phyloP scores from a whole-genome alignment of 495 filamentous ascomycete species.

The Aspergillus biplanus region DNA sequence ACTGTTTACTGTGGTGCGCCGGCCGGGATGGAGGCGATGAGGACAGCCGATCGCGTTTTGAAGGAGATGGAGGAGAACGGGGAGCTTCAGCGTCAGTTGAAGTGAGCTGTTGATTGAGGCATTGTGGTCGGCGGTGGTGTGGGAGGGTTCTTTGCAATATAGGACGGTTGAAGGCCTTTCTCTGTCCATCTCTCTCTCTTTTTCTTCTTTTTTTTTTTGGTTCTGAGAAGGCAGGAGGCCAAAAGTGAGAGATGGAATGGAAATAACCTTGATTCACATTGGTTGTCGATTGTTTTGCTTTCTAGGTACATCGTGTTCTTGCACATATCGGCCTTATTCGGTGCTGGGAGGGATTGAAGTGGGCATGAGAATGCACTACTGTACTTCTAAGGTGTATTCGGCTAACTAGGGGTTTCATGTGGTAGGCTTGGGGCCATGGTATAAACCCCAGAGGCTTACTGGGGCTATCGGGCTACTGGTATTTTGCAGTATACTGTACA shows the following conservation, averaged over 20 bases:
- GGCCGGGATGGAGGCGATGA: slow-evolving; percentile 57
- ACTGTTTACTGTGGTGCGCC: slow-evolving; percentile 60
- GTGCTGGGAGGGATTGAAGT: not conserved
- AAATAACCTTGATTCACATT: not conserved
- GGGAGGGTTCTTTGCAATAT: too few relatives aligned
- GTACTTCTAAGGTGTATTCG: not conserved
- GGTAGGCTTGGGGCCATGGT: not conserved
- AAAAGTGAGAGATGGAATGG: not conserved
- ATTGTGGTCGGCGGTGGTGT: too few relatives aligned
- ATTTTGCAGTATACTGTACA: not conserved
- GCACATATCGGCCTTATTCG: not conserved
- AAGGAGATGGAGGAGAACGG: slow-evolving; percentile 26
- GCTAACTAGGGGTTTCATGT: not conserved
- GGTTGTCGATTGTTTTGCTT: not conserved
- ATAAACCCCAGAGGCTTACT: not conserved
- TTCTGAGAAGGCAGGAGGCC: too few relatives aligned
- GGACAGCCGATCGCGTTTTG: slow-evolving; percentile 21
- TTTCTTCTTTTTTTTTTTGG: too few relatives aligned
- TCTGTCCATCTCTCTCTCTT: too few relatives aligned
- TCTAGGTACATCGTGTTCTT: not conserved
- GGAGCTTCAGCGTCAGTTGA: slow-evolving; percentile 21
- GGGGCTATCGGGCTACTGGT: not conserved
- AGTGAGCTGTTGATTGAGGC: not conserved
- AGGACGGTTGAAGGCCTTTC: too few relatives aligned
- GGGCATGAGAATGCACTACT: not conserved